Base-by-base conservation (phyloP, 176 grass and related monocot genomes). In the Zea luxurians region DNA sequence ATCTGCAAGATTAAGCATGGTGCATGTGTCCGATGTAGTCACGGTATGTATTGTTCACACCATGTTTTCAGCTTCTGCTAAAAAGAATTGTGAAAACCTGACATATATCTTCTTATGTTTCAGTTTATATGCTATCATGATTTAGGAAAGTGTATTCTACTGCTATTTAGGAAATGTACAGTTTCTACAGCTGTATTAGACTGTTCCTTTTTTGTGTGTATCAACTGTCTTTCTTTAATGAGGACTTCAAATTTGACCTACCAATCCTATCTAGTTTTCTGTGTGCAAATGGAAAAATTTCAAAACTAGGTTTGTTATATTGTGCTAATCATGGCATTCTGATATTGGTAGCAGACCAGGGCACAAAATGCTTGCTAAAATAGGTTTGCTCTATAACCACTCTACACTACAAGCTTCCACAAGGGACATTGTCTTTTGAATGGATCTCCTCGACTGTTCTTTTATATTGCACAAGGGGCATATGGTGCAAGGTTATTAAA, bases 1-100 rank as follows among this genome's bases (percentile, higher is more conserved):
- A 87, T 99, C 44, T 99, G 96, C 86, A 99, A 99, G 82, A 77
- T 96, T 71, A 99, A 99, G 86, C 86, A 93, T 78, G 96, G 96
- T 70, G 92, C 86, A 76, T 99, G 96, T 68, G 38, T 99, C 59
- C 89, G 96, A 49, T 99, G 96, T 75, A 99, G 92, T 82, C 96
- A 99, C 89, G 96, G 96, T 99, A 93, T 88, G 78, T 55, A 61
- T 85, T 86, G 1, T 74, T 46, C 10, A 73, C 46, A 35, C 66
- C 38, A 55, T 63, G 37, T 79, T 64, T 78, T 83, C 10, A 16
- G 13, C 9, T 46, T 21, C 21, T 21, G 43, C 66, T 66, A 52
- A 66, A 48, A 8, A n/a, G 43, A 57, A 67, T 68, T 64, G 55
- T 55, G 78, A 37, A 82, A 20, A 17, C 53, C 64, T 83, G 45